A percentile compares a stretch with the other conserved stretches of the same genome.
Evolutionary conservation across 2,329 filamentous ascomycete genomes (phyloP).

Genomic region (Calonectria hawksworthii): DNA sequence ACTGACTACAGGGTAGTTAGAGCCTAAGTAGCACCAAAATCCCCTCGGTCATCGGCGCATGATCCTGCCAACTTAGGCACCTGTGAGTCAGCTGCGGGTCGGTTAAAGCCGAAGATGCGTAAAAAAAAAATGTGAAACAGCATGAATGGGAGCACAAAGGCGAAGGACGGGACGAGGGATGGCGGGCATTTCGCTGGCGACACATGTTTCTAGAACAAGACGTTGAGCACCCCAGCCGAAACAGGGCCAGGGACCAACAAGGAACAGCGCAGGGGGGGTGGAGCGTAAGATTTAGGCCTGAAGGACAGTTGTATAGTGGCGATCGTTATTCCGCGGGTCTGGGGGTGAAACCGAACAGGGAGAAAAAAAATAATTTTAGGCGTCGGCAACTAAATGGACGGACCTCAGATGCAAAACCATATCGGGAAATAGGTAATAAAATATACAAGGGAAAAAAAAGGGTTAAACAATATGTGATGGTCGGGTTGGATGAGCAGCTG

Average conservation of each 20-base stretch:
- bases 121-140: background rate
- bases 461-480: background rate
- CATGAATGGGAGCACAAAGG: background rate
- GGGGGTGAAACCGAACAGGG: conserved; percentile 11
- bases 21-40: background rate
- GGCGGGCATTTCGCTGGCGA: background rate
- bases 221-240: background rate
- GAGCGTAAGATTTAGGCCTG: conserved; percentile 12
- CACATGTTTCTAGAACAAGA: conserved; percentile 9
- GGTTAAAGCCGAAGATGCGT: background rate
- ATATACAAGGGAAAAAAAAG: background rate
- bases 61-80: background rate
- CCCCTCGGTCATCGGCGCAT: background rate
- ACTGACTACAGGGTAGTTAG: background rate
- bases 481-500: background rate
- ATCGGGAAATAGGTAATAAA: background rate
- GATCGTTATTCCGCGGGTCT: conserved; percentile 17
- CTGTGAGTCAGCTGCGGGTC: background rate
- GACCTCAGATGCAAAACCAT: background rate
- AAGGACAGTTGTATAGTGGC: background rate
- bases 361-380: background rate
- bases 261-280: background rate
- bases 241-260: background rate
- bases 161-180: background rate
- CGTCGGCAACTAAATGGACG: background rate